Conservation (phyloP, 352 stramenopile genomes). For the Phytophthora vignae region DNA sequence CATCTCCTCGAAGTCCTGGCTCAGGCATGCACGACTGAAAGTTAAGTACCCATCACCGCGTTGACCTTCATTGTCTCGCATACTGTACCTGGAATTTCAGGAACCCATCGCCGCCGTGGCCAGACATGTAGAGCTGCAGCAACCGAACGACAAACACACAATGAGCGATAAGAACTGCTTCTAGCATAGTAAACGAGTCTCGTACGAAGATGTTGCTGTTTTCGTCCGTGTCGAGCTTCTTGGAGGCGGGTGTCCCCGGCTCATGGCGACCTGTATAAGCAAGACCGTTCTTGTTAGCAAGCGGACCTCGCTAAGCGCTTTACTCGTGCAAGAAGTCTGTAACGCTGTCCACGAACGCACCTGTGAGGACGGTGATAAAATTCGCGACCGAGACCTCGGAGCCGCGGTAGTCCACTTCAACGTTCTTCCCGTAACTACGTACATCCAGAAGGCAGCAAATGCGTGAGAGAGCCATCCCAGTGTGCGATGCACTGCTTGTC, state of each 20-base stretch:
- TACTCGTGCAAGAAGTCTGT: background rate
- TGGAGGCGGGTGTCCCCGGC: conserved; percentile 88
- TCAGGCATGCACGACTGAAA: conserved; percentile 14
- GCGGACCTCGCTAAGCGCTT: background rate
- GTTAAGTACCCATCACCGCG: conserved; percentile 17
- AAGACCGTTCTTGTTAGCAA: background rate
- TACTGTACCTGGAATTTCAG: conserved; percentile 95
- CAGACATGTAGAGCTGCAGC: conserved; percentile 89
- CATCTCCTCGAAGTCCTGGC: conserved; percentile 96
- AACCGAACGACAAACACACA: conserved; percentile 4
- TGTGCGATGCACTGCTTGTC: background rate
- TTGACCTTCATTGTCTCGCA: conserved; percentile 17
- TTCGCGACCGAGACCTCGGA: conserved; percentile 97
- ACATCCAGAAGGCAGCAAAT: background rate
- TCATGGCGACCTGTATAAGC: conserved; percentile 77
- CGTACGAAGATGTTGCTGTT: conserved; percentile 91
- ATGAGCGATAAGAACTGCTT: conserved; percentile 40
- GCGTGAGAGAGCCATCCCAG: background rate
- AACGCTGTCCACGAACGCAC: conserved; percentile 27
- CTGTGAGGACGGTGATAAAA: conserved; percentile 95
- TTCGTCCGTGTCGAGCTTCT: conserved; percentile 90
- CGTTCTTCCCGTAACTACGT: conserved; percentile 86
- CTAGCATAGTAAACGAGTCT: conserved; percentile 33
- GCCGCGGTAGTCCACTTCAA: conserved; percentile 96
- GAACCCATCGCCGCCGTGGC: conserved; percentile 97